Conservation (phyloP, 2,329 filamentous ascomycete species). For the Xylaria sp. region DNA sequence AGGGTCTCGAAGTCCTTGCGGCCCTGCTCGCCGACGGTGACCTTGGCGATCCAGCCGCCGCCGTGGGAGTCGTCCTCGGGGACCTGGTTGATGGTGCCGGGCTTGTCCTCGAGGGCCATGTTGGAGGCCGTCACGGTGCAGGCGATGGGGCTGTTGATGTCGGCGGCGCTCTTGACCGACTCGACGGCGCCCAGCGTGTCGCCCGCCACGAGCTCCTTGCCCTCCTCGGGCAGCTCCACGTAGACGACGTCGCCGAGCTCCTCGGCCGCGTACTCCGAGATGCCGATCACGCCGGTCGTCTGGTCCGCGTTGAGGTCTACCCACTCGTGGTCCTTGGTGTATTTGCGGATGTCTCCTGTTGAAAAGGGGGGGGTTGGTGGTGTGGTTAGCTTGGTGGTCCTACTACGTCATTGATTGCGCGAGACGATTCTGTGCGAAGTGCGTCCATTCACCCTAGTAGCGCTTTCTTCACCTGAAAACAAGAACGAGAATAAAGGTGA, state of each 20-base stretch:
- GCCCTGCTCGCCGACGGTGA: constrained; percentile 76
- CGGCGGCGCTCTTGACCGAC: constrained; percentile 97
- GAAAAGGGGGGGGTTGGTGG: background rate
- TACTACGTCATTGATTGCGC: background rate
- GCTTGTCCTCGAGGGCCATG: constrained; percentile 81
- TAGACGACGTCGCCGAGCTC: constrained; percentile 96
- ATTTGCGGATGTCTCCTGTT: constrained; percentile 78
- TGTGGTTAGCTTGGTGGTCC: constrained; percentile 3
- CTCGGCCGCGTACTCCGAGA: constrained; percentile 90
- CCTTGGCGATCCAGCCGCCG: constrained; percentile 93
- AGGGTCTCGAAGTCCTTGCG: constrained; percentile 76
- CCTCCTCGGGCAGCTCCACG: constrained; percentile 86
- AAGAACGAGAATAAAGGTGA: background rate
- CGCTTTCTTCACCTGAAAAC: constrained; percentile 1
- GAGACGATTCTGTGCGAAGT: background rate
- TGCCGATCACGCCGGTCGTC: constrained; percentile 83
- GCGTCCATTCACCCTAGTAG: background rate
- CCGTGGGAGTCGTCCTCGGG: constrained; percentile 80
- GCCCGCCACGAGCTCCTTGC: constrained; percentile 75
- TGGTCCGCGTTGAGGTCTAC: constrained; percentile 86
- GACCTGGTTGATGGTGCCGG: constrained; percentile 86
- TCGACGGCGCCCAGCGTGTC: constrained; percentile 95
- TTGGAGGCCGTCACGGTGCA: constrained; percentile 84
- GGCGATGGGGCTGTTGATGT: constrained; percentile 89
- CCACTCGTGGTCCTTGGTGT: constrained; percentile 99